Base-by-base conservation (phyloP, 148 eudicot genomes). In the Camellia japonica region DNA sequence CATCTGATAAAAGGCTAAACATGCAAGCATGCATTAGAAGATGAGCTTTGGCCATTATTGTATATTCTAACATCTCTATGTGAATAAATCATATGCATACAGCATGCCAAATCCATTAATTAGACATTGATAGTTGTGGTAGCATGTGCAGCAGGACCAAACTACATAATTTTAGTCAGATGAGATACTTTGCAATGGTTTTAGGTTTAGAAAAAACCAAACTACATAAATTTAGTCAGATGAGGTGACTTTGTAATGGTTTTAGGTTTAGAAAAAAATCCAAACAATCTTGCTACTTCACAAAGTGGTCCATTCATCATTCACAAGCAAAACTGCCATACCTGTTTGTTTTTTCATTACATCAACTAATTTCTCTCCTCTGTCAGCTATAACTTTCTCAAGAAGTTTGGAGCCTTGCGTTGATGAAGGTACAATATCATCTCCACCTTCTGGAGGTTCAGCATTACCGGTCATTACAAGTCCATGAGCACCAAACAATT, bases 301-400 rank as follows among this genome's bases (percentile, higher is more conserved):
- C 43, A 54, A 73, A 19, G 42, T 9, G 58, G 41, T 20, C 47
- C 47, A 7, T 63, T 62, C 55, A 16, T 75, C 20, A 38, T 60
- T 75, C 77, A 67, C 42, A 74, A 65, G 55, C 30, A 73, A 65
- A 49, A 67, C 19, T 4, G 52, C 20, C 10, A 5, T 86, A 90
- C 93, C 93, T 80, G 75, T 58, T 41, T 73, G 59, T 38, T 73
- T 66, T 41, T 23, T 2, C 1, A 18, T 41, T 20, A 76, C 46
- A 59, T 67, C 58, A 43, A 30, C 38, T 30, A 30, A 30, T 30
- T 30, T 30, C 38, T 30, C 38, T 30, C 38, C 38, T 30, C 38
- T 30, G 38, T 52, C 72, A 49, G 20, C 58, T 42, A 43, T 71
- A 46, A 42, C 69, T 76, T 75, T 77, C 55, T 62, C 75, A 68